Percentiles rank a stretch among this genome's conserved stretches.
phyloP scores from a whole-genome alignment of 768 basidiomycete genomes.

The Mycena chlorophos region DNA sequence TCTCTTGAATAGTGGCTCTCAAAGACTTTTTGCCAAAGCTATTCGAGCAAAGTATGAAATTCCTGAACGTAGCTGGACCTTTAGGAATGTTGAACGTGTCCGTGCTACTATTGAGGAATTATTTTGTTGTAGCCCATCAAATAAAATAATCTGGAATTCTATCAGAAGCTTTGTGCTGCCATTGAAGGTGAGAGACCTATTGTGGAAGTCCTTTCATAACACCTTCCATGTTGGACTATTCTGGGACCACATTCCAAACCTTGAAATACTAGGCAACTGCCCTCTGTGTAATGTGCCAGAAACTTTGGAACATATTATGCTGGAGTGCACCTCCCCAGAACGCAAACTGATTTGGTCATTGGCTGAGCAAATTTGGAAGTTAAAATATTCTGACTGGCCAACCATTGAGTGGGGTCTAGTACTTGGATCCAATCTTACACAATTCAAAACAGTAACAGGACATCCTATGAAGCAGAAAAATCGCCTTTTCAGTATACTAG shows the following conservation, averaged over 20 bases:
- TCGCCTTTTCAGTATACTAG: neutral
- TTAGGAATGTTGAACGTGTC: neutral
- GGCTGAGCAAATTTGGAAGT: neutral
- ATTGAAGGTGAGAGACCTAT: neutral
- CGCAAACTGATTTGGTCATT: conserved; percentile 8
- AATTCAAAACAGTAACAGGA: neutral
- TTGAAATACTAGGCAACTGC: conserved; percentile 14
- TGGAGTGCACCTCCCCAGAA: conserved; percentile 7
- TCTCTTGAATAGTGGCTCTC: neutral
- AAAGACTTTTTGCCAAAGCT: conserved; percentile 1
- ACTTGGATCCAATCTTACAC: neutral
- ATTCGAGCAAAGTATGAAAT: neutral
- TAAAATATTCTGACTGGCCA: neutral
- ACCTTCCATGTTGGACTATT: conserved; percentile 12
- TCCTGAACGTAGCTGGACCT: neutral
- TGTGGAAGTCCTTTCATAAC: conserved; percentile 10
- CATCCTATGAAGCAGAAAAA: neutral
- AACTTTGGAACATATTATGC: conserved; percentile 7
- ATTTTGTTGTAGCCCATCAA: conserved; percentile 1
- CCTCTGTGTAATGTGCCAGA: conserved; percentile 15
- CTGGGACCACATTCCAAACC: conserved; percentile 19
- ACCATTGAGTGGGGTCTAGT: neutral
- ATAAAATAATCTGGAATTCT: conserved; percentile 4
- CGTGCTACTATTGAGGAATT: neutral
- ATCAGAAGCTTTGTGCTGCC: neutral